Evolutionary conservation across 2,329 filamentous ascomycete species (phyloP), one percentile per base, ranked within the genome.

Genomic region (Colletotrichum coccodes): DNA sequence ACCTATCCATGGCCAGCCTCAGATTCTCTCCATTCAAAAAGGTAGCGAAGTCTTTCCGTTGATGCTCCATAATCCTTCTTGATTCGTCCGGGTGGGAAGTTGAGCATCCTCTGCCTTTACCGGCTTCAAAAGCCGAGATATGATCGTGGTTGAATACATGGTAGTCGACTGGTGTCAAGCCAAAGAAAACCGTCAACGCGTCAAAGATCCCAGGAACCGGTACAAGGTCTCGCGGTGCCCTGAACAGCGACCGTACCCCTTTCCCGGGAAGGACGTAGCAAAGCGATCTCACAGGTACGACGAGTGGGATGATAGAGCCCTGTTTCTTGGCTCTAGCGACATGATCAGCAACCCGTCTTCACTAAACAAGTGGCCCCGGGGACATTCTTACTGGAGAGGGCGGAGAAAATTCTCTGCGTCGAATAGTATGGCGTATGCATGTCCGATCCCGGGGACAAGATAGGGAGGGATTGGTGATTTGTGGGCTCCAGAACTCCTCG

Each of bases 21-120:
- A 70, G 36, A 12, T 44, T 52, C 9, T 70, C 57, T 2, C 67
- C 67, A 6, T 46, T 61, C 7, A 70, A n/a, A 14, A 61, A 70
- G 1, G 30, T 28, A 5, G 46, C 4, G 30, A 70, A 68, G 6
- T 70, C 67, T 11, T 53, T 53, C 6, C 67, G 56, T 23, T 70
- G 67, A n/a, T 63, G 67, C 14, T 70, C 67, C 28, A 70, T 68
- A 21, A 67, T 61, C 6, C 63, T 34, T 30, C 64, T 28, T 6
- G 67, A 68, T 11, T 52, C 47, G 23, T 70, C 63, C 5, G 21
- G 21, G 8, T 66, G 58, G 4, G 11, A 57, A 3, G 57, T 70
- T n/a, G 21, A 44, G 32, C 21, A 12, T 23, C 42, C 50, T 18
- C 38, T 50, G 21, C 14, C 50, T 14, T 52, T 26, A 14, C 4